phyloP scores from a whole-genome alignment of 164 flowering plant species.

The Macadamia tetraphylla region DNA sequence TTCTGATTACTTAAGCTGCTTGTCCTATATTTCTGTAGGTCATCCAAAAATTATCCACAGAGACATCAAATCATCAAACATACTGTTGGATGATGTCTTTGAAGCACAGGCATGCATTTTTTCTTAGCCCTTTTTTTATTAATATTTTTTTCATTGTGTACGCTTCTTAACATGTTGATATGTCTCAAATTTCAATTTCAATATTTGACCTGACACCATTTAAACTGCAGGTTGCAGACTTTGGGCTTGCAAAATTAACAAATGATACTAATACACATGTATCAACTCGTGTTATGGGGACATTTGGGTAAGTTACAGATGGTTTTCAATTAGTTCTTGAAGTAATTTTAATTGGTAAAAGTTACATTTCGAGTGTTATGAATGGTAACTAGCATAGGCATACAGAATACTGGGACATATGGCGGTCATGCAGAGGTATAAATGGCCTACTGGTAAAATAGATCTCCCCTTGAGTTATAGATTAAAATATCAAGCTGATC shows the following conservation, averaged over 20 bases:
- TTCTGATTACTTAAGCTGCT: background rate
- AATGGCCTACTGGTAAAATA: too few species aligned
- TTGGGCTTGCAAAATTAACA: constrained; percentile 68
- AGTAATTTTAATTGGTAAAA: background rate
- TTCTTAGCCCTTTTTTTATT: background rate
- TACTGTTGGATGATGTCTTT: constrained; percentile 52
- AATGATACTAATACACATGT: constrained; percentile 51
- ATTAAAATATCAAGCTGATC: background rate
- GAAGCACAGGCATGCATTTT: constrained; percentile 57
- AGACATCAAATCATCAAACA: constrained; percentile 81
- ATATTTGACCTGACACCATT: constrained; percentile 5
- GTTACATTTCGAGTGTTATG: background rate
- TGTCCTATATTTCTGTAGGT: constrained; percentile 29
- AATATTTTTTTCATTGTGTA: background rate
- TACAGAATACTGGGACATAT: background rate
- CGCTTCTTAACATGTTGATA: background rate
- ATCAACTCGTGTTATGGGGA: constrained; percentile 83
- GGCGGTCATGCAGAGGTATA: too few species aligned
- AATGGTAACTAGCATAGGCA: background rate
- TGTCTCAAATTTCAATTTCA: background rate
- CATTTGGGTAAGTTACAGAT: constrained; percentile 57
- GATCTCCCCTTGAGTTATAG: background rate
- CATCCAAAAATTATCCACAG: constrained; percentile 81
- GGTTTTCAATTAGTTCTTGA: too few species aligned
- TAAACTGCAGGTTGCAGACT: constrained; percentile 37